Evolutionary conservation across 2,329 filamentous ascomycete species (phyloP).

Genomic region (Bipolaris sorokiniana): DNA sequence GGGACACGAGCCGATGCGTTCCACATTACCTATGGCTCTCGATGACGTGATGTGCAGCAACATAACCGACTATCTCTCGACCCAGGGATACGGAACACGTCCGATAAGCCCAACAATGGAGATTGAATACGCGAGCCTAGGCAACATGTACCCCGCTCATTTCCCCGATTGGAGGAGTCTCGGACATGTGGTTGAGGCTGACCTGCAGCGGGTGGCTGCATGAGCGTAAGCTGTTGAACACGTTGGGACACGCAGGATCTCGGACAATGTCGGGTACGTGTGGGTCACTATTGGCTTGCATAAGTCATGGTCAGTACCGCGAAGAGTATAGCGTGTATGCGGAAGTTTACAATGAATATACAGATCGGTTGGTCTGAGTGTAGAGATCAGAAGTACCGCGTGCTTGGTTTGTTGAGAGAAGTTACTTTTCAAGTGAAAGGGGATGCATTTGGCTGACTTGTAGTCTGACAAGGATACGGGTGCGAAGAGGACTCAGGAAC

Average conservation of each 20-base stretch:
- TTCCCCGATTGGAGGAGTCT: background rate
- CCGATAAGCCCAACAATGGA: constrained; percentile 10
- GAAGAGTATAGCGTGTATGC: background rate
- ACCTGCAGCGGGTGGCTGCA: constrained; percentile 17
- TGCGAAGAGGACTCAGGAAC: too few relatives aligned
- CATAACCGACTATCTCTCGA: background rate
- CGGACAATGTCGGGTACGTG: background rate
- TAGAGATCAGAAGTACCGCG: too few relatives aligned
- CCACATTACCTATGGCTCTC: background rate
- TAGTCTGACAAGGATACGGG: too few relatives aligned
- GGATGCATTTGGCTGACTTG: too few relatives aligned
- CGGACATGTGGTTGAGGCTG: constrained; percentile 8
- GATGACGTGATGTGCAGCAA: background rate
- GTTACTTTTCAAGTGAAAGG: too few relatives aligned
- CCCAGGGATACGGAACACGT: background rate
- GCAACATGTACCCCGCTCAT: background rate
- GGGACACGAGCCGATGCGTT: background rate
- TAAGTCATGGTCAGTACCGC: background rate
- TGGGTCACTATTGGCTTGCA: background rate
- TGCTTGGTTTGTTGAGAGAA: background rate
- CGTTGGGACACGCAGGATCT: constrained; percentile 2
- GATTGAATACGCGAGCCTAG: background rate
- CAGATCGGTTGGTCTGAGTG: background rate
- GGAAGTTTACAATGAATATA: background rate
- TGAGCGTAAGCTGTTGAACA: constrained; percentile 6